Evolutionary conservation across 169 alveolate genomes (phyloP).

Genomic region (Cryptosporidium tyzzeri): DNA sequence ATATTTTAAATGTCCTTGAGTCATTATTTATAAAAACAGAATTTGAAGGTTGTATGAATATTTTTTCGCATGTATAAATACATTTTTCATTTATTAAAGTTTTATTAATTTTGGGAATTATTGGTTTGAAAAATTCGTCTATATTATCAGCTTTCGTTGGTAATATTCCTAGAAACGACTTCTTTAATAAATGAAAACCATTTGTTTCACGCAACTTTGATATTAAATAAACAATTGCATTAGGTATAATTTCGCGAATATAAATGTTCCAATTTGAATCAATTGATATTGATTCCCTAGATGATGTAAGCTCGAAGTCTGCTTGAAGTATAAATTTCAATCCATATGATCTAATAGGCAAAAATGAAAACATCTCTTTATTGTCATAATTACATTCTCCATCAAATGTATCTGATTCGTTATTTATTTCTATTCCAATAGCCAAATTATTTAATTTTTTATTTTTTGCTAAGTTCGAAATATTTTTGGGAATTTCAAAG

Average conservation of each 20-base stretch:
- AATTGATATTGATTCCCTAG: slow-evolving; percentile 76
- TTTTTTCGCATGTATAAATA: slow-evolving; percentile 13
- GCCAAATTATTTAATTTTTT: background rate
- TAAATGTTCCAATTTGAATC: slow-evolving; percentile 47
- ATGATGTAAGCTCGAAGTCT: slow-evolving; percentile 77
- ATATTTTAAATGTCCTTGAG: background rate
- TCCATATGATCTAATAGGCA: slow-evolving; percentile 79
- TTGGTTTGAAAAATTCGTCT: slow-evolving; percentile 36
- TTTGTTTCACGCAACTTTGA: background rate
- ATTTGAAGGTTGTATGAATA: slow-evolving; percentile 18
- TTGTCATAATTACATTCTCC: slow-evolving; percentile 25
- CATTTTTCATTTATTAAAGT: background rate
- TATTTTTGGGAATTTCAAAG: background rate
- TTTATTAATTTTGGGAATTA: background rate
- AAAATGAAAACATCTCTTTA: slow-evolving; percentile 60
- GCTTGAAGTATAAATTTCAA: slow-evolving; percentile 79
- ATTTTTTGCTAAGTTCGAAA: background rate
- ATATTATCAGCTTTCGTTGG: slow-evolving; percentile 13
- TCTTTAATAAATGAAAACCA: slow-evolving; percentile 41
- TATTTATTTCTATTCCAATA: slow-evolving; percentile 34
- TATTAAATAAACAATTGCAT: slow-evolving; percentile 14
- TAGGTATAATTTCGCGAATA: slow-evolving; percentile 46
- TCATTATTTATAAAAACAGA: slow-evolving; percentile 3
- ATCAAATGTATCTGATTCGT: slow-evolving; percentile 11
- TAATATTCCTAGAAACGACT: slow-evolving; percentile 27